Conservation (phyloP, 345 rosid species). For the Corchorus olitorius region DNA sequence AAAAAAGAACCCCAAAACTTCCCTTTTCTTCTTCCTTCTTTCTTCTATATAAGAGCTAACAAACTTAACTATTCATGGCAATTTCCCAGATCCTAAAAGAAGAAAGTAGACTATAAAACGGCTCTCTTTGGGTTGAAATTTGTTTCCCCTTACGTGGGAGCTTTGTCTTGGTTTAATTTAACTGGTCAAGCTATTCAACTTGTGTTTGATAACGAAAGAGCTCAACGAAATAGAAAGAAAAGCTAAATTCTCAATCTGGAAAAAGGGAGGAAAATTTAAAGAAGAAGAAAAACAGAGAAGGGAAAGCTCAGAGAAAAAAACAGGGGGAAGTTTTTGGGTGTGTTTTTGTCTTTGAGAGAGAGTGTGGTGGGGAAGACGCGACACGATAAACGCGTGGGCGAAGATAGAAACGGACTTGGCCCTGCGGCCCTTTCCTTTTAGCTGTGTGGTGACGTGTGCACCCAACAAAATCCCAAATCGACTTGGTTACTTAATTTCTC, state of each 20-base stretch:
- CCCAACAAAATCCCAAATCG: background rate
- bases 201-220: background rate
- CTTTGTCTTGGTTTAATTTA: background rate
- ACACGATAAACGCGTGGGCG: constrained; percentile 4
- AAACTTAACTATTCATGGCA: background rate
- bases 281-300: background rate
- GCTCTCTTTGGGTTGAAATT: constrained; percentile 6
- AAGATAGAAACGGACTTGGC: background rate
- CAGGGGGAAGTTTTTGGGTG: background rate
- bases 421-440: background rate
- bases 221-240: background rate
- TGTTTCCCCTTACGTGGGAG: background rate
- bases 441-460: constrained; percentile 4
- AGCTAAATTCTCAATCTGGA: constrained; percentile 2
- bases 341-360: background rate
- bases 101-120: background rate
- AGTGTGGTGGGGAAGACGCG: background rate
- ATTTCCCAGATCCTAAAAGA: background rate
- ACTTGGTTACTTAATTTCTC: background rate
- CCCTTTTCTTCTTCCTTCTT: background rate
- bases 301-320: background rate
- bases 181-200: background rate
- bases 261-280: background rate
- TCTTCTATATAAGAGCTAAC: background rate
- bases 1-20: background rate